Evolutionary conservation across 176 grass and related monocot genomes (phyloP), one percentile per base, ranked within the genome.

Genomic region (Puya raimondii): DNA sequence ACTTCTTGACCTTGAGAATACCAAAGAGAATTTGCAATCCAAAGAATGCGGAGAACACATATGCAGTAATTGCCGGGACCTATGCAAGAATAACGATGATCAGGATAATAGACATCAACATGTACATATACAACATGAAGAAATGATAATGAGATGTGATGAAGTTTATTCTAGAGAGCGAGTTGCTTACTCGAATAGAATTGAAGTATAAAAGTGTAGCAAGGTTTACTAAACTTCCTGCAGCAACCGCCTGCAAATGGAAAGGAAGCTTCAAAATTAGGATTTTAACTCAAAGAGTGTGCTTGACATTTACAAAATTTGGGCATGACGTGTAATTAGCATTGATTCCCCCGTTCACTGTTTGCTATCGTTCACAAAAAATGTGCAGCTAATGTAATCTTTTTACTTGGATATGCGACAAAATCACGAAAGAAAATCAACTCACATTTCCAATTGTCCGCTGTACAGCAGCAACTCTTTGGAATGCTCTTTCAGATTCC

Each of bases 401-500:
- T 49, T 53, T 56, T 71, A 12, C 13, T 71, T 74, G 2, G 71
- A 51, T 10, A 74, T 78, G 63, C 11, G 16, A 4, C 64, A 80
- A 70, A 11, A 84, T 3, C 61, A 49, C 3, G 29, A 76, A 66
- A 67, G 64, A 2, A 1, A 58, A 63, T 64, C 68, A 75, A 81
- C 94, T 93, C 87, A 99, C 94, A 72, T 81, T 89, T 85, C 94
- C 94, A 68, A 93, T 93, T 70, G 89, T 93, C 81, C 86, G 92
- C 71, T 97, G 94, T 20, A 86, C 94, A 64, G 80, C 66, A 15
- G 94, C 87, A 77, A 99, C 94, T 80, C 94, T 90, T 86, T 99
- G 84, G 54, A 99, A 99, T 59, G 94, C 78, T 82, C 94, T 79
- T 85, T 99, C 94, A 63, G 94, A 99, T 84, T 99, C 94, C 72